A percentile compares a stretch with the other conserved stretches of the same genome.
phyloP scores from a whole-genome alignment of 345 rosid genomes.

The Mangifera indica region DNA sequence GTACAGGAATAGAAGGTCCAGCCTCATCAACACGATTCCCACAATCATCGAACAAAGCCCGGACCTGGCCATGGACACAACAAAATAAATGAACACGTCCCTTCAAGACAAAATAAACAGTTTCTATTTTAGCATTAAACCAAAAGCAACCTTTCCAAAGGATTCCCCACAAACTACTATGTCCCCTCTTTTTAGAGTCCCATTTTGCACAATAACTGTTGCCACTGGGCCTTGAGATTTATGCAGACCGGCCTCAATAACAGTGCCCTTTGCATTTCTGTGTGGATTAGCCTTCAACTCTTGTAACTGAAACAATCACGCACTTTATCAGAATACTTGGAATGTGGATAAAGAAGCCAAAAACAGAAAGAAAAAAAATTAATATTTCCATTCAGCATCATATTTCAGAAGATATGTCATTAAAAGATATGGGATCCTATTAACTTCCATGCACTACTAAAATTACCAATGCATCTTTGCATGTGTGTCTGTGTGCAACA shows the following conservation, averaged over 20 bases:
- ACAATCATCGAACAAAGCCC: constrained; percentile 84
- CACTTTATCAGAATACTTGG: constrained; percentile 28
- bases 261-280: constrained; percentile 91
- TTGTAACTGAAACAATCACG: constrained; percentile 68
- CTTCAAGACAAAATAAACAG: constrained; percentile 4
- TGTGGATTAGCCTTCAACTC: constrained; percentile 97
- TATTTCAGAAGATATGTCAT: constrained; percentile 8
- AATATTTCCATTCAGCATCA: neutral
- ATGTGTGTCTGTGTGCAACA: neutral
- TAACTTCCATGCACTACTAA: neutral
- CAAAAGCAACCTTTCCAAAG: constrained; percentile 79
- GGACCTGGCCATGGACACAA: constrained; percentile 51
- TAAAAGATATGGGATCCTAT: neutral
- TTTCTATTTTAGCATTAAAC: constrained; percentile 6
- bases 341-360: constrained; percentile 15
- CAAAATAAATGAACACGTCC: constrained; percentile 12
- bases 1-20: constrained; percentile 92
- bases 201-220: constrained; percentile 93
- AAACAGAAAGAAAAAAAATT: no score
- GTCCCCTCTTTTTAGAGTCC: constrained; percentile 88
- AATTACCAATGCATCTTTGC: neutral
- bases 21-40: constrained; percentile 83
- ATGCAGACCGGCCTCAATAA: constrained; percentile 90
- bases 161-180: constrained; percentile 93
- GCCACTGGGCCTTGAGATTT: constrained; percentile 91